These are phyloP conservation scores for Aureobasidium lini DNA, from an alignment of 2,329 filamentous ascomycete genomes.

Conservation along the genomic window DNA sequence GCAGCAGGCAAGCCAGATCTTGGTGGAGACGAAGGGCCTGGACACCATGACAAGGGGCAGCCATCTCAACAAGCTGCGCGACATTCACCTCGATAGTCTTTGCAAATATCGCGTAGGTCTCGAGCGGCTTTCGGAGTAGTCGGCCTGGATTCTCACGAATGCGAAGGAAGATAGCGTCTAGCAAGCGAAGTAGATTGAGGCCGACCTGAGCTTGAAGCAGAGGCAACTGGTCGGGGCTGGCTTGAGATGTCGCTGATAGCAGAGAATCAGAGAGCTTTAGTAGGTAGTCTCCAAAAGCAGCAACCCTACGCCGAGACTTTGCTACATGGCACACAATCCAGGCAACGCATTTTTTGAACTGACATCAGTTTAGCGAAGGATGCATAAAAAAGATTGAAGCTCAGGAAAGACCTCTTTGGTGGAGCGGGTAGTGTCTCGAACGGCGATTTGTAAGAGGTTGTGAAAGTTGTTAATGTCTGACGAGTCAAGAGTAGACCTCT, in stretches of 20 bases:
- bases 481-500: constrained; percentile 1
- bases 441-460: constrained; percentile 1
- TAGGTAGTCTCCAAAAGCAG: constrained; percentile 16
- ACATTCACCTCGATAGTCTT: not conserved
- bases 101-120: constrained; percentile 7
- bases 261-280: constrained; percentile 9
- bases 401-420: constrained; percentile 14
- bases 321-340: constrained; percentile 16
- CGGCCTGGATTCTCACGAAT: constrained; percentile 6
- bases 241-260: not conserved
- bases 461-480: constrained; percentile 12
- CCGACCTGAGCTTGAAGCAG: not conserved
- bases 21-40: constrained; percentile 9
- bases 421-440: not conserved
- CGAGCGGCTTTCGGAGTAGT: constrained; percentile 1
- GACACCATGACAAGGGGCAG: not conserved
- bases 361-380: constrained; percentile 15
- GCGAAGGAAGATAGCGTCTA: constrained; percentile 2
- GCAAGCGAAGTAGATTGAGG: not conserved
- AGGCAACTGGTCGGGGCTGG: not conserved
- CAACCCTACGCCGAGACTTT: constrained; percentile 13
- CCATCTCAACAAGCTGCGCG: not conserved
- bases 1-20: not conserved
- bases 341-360: constrained; percentile 16
- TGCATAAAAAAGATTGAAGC: not conserved